Percentiles rank a stretch among this genome's conserved stretches.
Evolutionary conservation across 2,329 filamentous ascomycete genomes (phyloP).

Genomic region (Fusarium sp.): DNA sequence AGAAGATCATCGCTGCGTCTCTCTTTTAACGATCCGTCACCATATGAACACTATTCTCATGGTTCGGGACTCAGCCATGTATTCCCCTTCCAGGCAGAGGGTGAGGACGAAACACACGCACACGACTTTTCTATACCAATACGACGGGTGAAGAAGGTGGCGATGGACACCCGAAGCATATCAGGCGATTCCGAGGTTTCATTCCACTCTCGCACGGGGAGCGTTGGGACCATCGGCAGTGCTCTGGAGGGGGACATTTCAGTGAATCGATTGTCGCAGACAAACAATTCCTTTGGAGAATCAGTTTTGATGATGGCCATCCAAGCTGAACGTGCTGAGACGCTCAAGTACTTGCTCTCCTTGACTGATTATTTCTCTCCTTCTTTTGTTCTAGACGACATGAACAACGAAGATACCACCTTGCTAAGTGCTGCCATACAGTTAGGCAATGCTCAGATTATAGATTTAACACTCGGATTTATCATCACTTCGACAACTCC

Average conservation of each 20-base stretch:
- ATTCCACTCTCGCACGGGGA: constrained; percentile 80
- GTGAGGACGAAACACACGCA: constrained; percentile 52
- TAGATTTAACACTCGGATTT: constrained; percentile 78
- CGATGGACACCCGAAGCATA: constrained; percentile 88
- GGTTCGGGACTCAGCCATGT: constrained; percentile 78
- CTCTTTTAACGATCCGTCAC: constrained; percentile 36
- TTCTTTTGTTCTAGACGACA: constrained; percentile 77
- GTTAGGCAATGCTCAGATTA: constrained; percentile 76
- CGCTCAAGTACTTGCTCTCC: constrained; percentile 81
- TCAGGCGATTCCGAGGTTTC: constrained; percentile 88
- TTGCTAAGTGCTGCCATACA: constrained; percentile 91
- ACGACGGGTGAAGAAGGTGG: constrained; percentile 77
- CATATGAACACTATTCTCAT: constrained; percentile 61
- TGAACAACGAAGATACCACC: constrained; percentile 89
- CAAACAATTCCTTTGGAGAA: constrained; percentile 75
- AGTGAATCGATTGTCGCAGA: constrained; percentile 78
- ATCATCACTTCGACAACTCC: constrained; percentile 66
- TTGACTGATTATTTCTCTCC: constrained; percentile 79
- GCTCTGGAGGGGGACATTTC: constrained; percentile 87
- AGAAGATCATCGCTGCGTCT: constrained; percentile 53
- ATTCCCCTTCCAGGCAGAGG: constrained; percentile 78
- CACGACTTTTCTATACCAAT: constrained; percentile 43
- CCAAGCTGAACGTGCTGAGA: constrained; percentile 73
- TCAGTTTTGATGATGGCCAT: constrained; percentile 90
- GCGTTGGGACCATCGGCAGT: constrained; percentile 76